phyloP scores from a whole-genome alignment of 2,329 filamentous ascomycete species.

The Stachybotrys chlorohalonatus region DNA sequence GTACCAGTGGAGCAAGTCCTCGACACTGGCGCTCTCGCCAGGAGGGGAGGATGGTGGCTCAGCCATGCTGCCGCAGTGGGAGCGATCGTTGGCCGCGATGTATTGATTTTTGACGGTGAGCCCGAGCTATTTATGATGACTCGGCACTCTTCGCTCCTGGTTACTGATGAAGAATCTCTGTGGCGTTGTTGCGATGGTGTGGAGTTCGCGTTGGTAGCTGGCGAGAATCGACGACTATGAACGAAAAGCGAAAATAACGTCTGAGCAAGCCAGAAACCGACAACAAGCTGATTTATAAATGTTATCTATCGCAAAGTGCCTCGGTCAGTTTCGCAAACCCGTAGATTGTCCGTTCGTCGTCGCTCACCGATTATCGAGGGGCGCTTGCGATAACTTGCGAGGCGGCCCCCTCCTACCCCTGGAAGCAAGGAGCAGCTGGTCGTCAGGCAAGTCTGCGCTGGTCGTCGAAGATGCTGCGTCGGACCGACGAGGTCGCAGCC shows the following conservation, averaged over 20 bases:
- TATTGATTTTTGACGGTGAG: not conserved
- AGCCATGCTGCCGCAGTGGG: constrained; percentile 28
- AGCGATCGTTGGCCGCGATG: not conserved
- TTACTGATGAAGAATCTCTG: too few species aligned
- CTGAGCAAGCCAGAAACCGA: too few species aligned
- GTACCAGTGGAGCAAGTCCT: constrained; percentile 86
- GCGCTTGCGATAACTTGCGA: not conserved
- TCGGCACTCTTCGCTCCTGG: not conserved
- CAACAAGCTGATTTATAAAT: too few species aligned
- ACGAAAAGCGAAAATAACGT: too few species aligned
- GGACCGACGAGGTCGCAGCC: not conserved
- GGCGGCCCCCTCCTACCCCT: not conserved
- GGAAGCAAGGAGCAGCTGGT: not conserved
- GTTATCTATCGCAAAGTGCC: not conserved
- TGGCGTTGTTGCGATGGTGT: too few species aligned
- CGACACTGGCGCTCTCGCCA: constrained; percentile 42
- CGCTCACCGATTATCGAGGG: not conserved
- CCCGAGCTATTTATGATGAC: not conserved
- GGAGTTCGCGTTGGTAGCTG: too few species aligned
- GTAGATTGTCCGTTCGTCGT: not conserved
- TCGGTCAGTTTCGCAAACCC: not conserved
- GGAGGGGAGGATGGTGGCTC: constrained; percentile 57
- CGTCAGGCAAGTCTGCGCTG: not conserved
- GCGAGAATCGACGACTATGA: too few species aligned
- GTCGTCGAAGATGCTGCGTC: not conserved